Base-by-base conservation (phyloP, 208 protist genomes). In the Leishmania martiniquensis region DNA sequence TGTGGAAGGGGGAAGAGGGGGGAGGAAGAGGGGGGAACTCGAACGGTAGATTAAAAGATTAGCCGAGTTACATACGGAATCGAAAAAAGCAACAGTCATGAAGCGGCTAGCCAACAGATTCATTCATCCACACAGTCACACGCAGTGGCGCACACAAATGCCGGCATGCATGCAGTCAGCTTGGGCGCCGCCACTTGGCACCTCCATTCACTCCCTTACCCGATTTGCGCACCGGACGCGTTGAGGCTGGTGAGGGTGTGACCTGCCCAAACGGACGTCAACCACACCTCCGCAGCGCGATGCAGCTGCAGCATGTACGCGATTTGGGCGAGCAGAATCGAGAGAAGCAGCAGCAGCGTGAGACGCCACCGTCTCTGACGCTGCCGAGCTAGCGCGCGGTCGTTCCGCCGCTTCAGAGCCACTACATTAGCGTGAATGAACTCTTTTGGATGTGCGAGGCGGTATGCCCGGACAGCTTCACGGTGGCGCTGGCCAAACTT, bases 401-500 rank as follows among this genome's bases (percentile, higher is more conserved):
- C 83, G 45, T n/a, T 78, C 55, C 85, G 85, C 42, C 86, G 87
- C 73, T 91, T 85, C 55, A 93, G 76, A 1, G 73, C 65, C 59
- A 89, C 72, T 13, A 79, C 83, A 42, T 86, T 79, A 7, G 78
- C 81, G 71, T 91, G 82, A 15, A 75, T 78, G 34, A 94, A 94
- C 42, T 89, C 69, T 22, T 84, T 72, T 39, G 86, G 86, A 67
- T 93, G 81, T 67, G 76, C 77, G 51, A 76, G 42, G 47, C 93
- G 91, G 83, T 95, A 95, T 22, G 70, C 39, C 29, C 80, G 77
- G 34, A 93, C 89, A 57, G 81, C 85, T 54, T 83, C 80, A 17
- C 72, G 71, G 69, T 97, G 91, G 44, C 42, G 39, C 75, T 94
- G 85, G 2, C 91, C 93, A 79, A 95, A 97, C 15, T 44, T 70